These are phyloP conservation scores for Russula virescens DNA, from an alignment of 768 basidiomycete genomes.

Conservation along the genomic window DNA sequence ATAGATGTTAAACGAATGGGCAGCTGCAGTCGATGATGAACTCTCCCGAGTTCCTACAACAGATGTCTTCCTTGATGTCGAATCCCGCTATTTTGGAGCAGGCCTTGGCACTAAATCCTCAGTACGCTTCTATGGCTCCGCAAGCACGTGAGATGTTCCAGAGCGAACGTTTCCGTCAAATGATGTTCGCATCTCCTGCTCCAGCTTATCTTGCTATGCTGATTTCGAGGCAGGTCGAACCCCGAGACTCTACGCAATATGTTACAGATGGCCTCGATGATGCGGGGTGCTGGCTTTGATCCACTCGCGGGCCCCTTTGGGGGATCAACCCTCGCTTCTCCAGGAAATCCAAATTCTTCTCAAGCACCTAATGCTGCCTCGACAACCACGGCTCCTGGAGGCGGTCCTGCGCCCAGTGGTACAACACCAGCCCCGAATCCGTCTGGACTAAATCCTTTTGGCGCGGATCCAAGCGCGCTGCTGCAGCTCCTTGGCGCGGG, in stretches of 20 bases:
- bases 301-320: slow-evolving; percentile 24
- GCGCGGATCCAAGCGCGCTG: slow-evolving; percentile 41
- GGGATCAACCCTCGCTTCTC: slow-evolving; percentile 47
- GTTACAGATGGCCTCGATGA: slow-evolving; percentile 62
- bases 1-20: neutral
- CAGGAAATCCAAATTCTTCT: slow-evolving; percentile 45
- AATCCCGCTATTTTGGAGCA: slow-evolving; percentile 89
- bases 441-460: slow-evolving; percentile 14
- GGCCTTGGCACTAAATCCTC: slow-evolving; percentile 76
- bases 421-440: slow-evolving; percentile 22
- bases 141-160: slow-evolving; percentile 76
- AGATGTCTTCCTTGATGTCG: slow-evolving; percentile 82
- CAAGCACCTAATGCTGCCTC: slow-evolving; percentile 25
- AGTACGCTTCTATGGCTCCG: slow-evolving; percentile 68
- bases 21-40: slow-evolving; percentile 84
- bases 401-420: slow-evolving; percentile 28
- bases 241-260: slow-evolving; percentile 71
- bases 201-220: slow-evolving; percentile 2
- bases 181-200: slow-evolving; percentile 47
- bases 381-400: slow-evolving; percentile 20
- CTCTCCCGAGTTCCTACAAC: slow-evolving; percentile 75
- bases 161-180: slow-evolving; percentile 64
- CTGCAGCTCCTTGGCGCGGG: slow-evolving; percentile 33
- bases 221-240: slow-evolving; percentile 46
- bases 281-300: slow-evolving; percentile 40